These are phyloP conservation scores for Aureobasidium lini DNA, from an alignment of 2,329 filamentous ascomycete genomes.

Conservation along the genomic window DNA sequence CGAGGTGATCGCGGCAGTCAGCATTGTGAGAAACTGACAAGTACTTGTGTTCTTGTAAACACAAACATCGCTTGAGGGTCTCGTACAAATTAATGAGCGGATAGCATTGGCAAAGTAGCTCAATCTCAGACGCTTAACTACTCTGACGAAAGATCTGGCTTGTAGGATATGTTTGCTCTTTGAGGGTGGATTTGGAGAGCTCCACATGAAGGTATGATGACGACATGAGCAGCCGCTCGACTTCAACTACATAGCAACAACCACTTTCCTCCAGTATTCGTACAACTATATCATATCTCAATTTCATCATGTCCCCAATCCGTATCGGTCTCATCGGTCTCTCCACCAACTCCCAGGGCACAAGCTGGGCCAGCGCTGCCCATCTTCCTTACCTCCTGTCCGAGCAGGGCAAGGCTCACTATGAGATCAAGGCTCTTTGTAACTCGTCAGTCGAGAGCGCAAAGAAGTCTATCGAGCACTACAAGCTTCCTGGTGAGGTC, in stretches of 20 bases:
- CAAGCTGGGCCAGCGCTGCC: constrained; percentile 47
- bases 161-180: not conserved
- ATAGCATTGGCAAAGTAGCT: too few species aligned
- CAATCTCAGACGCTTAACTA: too few species aligned
- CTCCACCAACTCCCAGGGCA: constrained; percentile 31
- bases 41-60: too few species aligned
- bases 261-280: not conserved
- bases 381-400: constrained; percentile 53
- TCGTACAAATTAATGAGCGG: too few species aligned
- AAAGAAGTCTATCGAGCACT: constrained; percentile 33
- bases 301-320: constrained; percentile 32
- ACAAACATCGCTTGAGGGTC: too few species aligned
- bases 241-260: not conserved
- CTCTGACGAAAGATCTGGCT: too few species aligned
- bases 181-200: not conserved
- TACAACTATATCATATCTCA: not conserved
- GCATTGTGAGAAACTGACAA: too few species aligned
- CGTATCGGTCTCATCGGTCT: constrained; percentile 53
- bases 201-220: not conserved
- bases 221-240: not conserved
- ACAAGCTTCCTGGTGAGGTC: constrained; percentile 30
- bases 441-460: constrained; percentile 41
- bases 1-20: too few species aligned
- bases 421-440: constrained; percentile 43
- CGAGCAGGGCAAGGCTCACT: constrained; percentile 23